Evolutionary conservation across 2,329 filamentous ascomycete species (phyloP).

Genomic region (Geoglossum cookeanum): DNA sequence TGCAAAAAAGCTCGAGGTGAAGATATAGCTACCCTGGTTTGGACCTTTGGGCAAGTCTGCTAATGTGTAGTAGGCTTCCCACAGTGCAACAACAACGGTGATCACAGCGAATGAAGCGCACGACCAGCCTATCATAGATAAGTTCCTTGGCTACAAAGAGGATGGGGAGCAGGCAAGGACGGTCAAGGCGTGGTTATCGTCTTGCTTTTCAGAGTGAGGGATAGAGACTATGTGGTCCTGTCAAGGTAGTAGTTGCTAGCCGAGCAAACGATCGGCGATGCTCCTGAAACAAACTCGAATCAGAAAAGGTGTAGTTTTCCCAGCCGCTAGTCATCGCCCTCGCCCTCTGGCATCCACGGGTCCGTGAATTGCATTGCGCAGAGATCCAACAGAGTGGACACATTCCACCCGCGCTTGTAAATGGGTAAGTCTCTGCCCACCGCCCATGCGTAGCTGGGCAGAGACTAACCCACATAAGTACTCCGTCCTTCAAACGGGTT

Average conservation of each 20-base stretch:
- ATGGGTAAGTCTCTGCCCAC: too few species aligned
- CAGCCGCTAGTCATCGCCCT: too few species aligned
- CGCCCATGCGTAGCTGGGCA: too few species aligned
- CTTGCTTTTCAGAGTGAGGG: not conserved
- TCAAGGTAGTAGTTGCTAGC: not conserved
- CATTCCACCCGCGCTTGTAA: too few species aligned
- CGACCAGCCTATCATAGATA: not conserved
- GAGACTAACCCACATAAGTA: too few species aligned
- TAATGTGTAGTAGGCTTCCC: not conserved
- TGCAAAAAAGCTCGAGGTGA: constrained; percentile 1
- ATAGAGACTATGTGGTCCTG: not conserved
- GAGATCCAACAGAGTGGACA: too few species aligned
- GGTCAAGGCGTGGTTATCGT: not conserved
- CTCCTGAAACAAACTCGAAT: too few species aligned
- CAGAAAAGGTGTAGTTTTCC: too few species aligned
- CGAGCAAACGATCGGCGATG: too few species aligned
- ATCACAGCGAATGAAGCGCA: not conserved
- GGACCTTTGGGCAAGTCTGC: not conserved
- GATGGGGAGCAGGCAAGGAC: not conserved
- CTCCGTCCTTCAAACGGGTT: too few species aligned
- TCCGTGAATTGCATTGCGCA: too few species aligned
- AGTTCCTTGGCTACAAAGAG: not conserved
- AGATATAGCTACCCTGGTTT: not conserved
- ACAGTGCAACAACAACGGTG: not conserved
- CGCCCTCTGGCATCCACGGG: too few species aligned